These are phyloP conservation scores for Mrakia hoshinonis DNA, from an alignment of 768 basidiomycete genomes.

Conservation along the genomic window DNA sequence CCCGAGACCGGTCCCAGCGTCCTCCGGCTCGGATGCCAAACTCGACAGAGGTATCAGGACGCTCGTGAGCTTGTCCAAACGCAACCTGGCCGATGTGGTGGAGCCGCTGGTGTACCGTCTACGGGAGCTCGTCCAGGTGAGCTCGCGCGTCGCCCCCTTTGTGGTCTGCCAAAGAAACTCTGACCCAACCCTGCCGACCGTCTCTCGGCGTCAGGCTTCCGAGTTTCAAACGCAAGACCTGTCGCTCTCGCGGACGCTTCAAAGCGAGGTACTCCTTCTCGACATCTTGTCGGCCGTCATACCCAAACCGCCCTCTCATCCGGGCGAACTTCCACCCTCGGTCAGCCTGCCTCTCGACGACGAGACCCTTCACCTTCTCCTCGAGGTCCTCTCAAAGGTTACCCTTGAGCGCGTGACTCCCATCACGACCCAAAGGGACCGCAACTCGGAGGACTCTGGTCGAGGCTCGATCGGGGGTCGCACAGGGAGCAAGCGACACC, in stretches of 20 bases:
- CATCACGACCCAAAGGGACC: background rate
- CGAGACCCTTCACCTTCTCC: background rate
- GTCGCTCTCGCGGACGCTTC: background rate
- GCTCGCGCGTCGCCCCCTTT: background rate
- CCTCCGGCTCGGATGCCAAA: background rate
- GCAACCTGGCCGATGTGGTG: background rate
- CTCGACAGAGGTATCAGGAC: background rate
- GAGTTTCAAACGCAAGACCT: background rate
- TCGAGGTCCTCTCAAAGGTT: background rate
- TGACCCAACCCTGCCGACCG: too few relatives aligned
- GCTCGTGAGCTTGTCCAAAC: background rate
- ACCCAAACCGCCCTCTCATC: background rate
- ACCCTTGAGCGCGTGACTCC: background rate
- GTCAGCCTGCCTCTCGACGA: slow-evolving; percentile 8
- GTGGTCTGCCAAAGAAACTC: background rate
- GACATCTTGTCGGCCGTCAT: slow-evolving; percentile 2
- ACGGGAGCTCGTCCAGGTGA: background rate
- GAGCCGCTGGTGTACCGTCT: background rate
- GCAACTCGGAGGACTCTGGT: slow-evolving; percentile 5
- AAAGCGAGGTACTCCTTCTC: slow-evolving; percentile 7
- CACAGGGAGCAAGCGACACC: background rate
- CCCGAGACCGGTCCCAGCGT: background rate
- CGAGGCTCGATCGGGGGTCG: background rate
- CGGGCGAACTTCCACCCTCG: background rate
- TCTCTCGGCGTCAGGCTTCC: too few relatives aligned